These are phyloP conservation scores for Didymella sp. DNA, from an alignment of 2,329 filamentous ascomycete species.

Conservation along the genomic window DNA sequence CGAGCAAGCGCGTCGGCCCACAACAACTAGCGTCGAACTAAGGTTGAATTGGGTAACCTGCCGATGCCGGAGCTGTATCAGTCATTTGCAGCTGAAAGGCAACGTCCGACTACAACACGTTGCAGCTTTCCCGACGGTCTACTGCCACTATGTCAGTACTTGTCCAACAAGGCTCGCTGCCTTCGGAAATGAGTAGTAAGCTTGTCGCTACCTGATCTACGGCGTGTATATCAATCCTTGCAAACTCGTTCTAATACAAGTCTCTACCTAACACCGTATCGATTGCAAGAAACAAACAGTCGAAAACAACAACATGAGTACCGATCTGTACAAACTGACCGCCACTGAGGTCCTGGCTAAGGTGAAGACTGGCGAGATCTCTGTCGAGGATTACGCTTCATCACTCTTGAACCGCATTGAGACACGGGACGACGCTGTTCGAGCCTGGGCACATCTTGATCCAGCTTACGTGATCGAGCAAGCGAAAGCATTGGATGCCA, in stretches of 20 bases:
- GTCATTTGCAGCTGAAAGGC: not conserved
- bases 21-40: not conserved
- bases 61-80: constrained; percentile 1
- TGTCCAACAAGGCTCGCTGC: not conserved
- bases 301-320: not conserved
- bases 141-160: not conserved
- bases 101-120: not conserved
- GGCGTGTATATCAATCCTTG: not conserved
- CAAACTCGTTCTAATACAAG: not conserved
- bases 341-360: constrained; percentile 33
- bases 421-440: constrained; percentile 31
- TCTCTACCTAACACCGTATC: not conserved
- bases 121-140: not conserved
- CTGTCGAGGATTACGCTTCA: constrained; percentile 40
- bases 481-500: constrained; percentile 59
- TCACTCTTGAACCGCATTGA: constrained; percentile 39
- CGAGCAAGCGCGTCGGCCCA: not conserved
- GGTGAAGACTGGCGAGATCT: constrained; percentile 32
- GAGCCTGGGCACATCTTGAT: constrained; percentile 45
- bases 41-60: not conserved
- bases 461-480: constrained; percentile 55
- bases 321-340: constrained; percentile 22
- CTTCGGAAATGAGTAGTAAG: not conserved
- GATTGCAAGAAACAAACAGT: not conserved
- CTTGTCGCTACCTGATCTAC: not conserved